Base-by-base conservation (phyloP, 805 yeast genomes). In the Suhomyces faveliae region DNA sequence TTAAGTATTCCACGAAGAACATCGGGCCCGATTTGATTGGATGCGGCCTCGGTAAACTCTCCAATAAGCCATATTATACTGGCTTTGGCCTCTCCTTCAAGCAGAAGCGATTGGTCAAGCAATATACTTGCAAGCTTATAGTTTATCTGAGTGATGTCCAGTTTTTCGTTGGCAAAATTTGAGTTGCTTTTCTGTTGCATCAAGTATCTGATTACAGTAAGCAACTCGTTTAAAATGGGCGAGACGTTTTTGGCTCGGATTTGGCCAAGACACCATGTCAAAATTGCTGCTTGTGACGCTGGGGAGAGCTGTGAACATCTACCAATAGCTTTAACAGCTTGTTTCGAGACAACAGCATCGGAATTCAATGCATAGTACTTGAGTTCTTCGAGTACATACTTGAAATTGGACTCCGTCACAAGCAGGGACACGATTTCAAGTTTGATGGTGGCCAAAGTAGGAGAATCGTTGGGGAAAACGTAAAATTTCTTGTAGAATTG, bases 31-130 rank as follows among this genome's bases (percentile, higher is more conserved):
- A 87, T 64, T 21, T 61, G 52, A 35, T 68, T 70, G 21, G 62
- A 49, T 17, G 64, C 61, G 9, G 58, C 56, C 24, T 54, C 61
- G 0, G 84, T 74, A 60, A 84, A 85, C 59, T 94, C 97, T 4
- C 98, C 97, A 45, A 92, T 78, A 8, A 92, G 74, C 98, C 98
- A 94, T 5, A 92, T 76, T 9, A 91, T 83, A 41, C 92, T 86
- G 1, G 96, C 89, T 54, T 83, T 80, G 0, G 98, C 95, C 13
- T 64, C 70, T 17, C 61, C 54, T 13, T 63, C 68, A n/a, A 67
- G 46, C 15, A 48, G 35, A 13, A 55, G n/a, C 7, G 37, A 35
- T 7, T 57, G 58, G 25, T 65, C 65, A 10, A 52, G 53, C 35
- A 73, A 58, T 2, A 64, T 57, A 17, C 52, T 48, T 8, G 73